Conservation (phyloP, 352 stramenopile genomes). For the Phytophthora pinifolia region DNA sequence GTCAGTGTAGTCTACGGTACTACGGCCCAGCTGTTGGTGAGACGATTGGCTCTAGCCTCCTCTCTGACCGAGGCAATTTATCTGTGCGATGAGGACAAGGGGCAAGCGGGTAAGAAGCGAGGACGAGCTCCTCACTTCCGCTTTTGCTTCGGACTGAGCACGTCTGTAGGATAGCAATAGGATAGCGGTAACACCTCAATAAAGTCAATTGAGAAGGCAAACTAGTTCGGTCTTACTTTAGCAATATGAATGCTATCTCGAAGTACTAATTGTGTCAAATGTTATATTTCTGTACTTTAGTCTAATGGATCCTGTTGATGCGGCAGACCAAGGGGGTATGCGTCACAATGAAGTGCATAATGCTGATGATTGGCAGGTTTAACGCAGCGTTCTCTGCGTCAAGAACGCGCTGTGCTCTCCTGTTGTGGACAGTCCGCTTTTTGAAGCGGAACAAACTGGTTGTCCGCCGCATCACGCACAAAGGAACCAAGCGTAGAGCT, state of each 20-base stretch:
- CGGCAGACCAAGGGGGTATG: neutral
- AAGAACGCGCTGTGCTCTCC: neutral
- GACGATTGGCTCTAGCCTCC: too few species aligned
- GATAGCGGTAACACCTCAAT: too few species aligned
- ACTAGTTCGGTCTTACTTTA: too few species aligned
- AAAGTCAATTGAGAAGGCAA: too few species aligned
- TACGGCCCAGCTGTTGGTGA: too few species aligned
- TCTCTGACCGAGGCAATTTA: too few species aligned
- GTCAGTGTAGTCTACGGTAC: too few species aligned
- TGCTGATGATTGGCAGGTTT: conserved; percentile 10
- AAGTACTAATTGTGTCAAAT: neutral
- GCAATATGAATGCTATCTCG: conserved; percentile 1
- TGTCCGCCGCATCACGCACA: conserved; percentile 10
- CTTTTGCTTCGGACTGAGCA: too few species aligned
- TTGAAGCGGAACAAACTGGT: conserved; percentile 6
- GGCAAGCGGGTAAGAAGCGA: too few species aligned
- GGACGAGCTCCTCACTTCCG: too few species aligned
- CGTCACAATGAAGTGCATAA: conserved; percentile 9
- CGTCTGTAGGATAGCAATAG: too few species aligned
- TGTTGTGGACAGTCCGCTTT: conserved; percentile 4
- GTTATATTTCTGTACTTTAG: neutral
- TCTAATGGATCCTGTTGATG: conserved; percentile 5
- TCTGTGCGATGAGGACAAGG: too few species aligned
- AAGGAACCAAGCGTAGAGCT: neutral
- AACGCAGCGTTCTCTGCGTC: neutral